Percentiles rank a stretch among this genome's conserved stretches.
These are phyloP conservation scores for Acacia crassicarpa DNA, from an alignment of 306 rosid genomes.

Conservation along the genomic window DNA sequence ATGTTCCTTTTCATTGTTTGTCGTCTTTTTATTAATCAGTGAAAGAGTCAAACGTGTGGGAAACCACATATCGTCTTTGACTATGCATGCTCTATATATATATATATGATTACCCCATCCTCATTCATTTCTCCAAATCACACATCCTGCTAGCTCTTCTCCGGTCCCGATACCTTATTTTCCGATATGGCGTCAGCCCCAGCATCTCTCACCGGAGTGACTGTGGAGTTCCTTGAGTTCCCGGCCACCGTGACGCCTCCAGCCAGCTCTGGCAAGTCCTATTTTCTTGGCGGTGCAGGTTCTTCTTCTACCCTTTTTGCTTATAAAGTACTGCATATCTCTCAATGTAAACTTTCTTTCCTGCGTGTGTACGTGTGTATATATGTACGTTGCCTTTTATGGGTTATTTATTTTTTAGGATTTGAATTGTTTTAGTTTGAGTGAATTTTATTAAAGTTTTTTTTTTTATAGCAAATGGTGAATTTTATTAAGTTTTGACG, in stretches of 20 bases:
- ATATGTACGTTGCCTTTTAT: too few species aligned
- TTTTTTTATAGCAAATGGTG: too few species aligned
- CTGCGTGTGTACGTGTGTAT: too few species aligned
- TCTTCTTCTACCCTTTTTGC: neutral
- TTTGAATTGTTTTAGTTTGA: too few species aligned
- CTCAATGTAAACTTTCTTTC: neutral
- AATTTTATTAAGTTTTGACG: too few species aligned
- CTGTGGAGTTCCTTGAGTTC: neutral
- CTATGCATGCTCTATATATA: neutral
- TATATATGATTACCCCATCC: neutral
- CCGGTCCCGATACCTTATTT: neutral
- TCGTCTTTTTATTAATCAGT: neutral
- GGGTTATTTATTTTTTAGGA: too few species aligned
- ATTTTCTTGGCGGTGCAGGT: slow-evolving; percentile 1
- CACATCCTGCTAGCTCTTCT: neutral
- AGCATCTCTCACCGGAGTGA: neutral
- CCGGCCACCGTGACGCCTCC: neutral
- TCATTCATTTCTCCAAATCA: neutral
- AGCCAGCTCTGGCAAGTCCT: neutral
- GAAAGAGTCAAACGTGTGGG: neutral
- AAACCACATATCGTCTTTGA: neutral
- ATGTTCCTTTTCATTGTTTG: neutral
- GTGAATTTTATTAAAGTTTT: too few species aligned
- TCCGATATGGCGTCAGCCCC: neutral
- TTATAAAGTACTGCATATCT: neutral